These are phyloP conservation scores for Yamadazyma trypodendri DNA, from an alignment of 1,139 yeast species.

Conservation along the genomic window DNA sequence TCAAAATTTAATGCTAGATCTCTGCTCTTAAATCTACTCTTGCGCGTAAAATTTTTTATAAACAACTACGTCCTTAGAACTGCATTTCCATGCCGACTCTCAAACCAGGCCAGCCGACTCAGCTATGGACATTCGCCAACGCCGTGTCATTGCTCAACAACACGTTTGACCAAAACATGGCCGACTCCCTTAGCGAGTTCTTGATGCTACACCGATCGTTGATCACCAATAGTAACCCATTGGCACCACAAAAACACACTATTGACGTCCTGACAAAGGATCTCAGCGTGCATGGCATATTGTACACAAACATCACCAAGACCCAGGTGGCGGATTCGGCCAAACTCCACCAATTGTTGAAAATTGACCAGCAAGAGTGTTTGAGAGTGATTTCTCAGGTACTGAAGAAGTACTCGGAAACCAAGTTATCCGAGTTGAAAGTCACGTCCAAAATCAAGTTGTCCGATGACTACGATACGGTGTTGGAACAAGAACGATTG, in stretches of 20 bases:
- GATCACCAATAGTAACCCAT: constrained; percentile 40
- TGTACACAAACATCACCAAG: constrained; percentile 34
- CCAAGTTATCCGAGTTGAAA: constrained; percentile 20
- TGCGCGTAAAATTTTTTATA: constrained; percentile 7
- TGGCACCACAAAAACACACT: constrained; percentile 1
- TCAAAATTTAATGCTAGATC: too few species aligned
- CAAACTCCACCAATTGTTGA: constrained; percentile 33
- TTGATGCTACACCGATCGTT: constrained; percentile 34
- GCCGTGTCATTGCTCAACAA: constrained; percentile 35
- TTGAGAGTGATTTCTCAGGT: constrained; percentile 47
- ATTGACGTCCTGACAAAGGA: constrained; percentile 20
- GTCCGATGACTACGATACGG: constrained; percentile 35
- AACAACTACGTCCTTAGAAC: neutral
- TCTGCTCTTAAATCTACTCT: too few species aligned
- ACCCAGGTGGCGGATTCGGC: constrained; percentile 37
- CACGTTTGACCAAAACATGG: constrained; percentile 31
- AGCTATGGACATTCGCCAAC: constrained; percentile 44
- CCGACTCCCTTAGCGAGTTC: constrained; percentile 47
- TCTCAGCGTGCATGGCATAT: constrained; percentile 38
- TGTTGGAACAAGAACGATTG: constrained; percentile 29
- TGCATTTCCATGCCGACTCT: constrained; percentile 2
- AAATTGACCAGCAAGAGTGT: constrained; percentile 40
- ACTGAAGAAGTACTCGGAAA: constrained; percentile 35
- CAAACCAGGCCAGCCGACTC: constrained; percentile 30
- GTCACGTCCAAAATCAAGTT: constrained; percentile 28